Conservation (phyloP, 2,329 filamentous ascomycete species). For the Pseudofabraea citricarpa region DNA sequence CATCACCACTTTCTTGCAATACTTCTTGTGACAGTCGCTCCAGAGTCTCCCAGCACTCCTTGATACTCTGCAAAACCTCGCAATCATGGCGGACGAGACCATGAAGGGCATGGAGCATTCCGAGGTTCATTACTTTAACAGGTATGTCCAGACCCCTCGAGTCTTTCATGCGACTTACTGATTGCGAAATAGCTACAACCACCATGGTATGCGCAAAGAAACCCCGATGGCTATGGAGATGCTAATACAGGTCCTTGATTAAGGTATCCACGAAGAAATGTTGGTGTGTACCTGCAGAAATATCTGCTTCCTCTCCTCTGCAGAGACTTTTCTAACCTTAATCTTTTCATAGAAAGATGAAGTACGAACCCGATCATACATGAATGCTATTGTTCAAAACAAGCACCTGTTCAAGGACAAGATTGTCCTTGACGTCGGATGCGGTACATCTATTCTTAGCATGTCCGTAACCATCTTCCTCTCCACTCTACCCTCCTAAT, state of each 20-base stretch:
- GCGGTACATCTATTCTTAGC: constrained; percentile 95
- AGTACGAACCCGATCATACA: constrained; percentile 92
- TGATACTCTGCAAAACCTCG: constrained; percentile 5
- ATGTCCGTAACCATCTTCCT: constrained; percentile 60
- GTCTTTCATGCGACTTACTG: constrained; percentile 10
- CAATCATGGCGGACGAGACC: constrained; percentile 48
- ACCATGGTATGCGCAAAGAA: constrained; percentile 70
- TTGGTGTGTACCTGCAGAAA: constrained; percentile 59
- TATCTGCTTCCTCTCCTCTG: constrained; percentile 8
- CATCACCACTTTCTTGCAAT: no score
- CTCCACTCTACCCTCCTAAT: constrained; percentile 1
- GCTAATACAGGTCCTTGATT: constrained; percentile 28
- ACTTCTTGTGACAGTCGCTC: no score
- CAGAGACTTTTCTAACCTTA: no score
- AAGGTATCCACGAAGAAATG: constrained; percentile 97
- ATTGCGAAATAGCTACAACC: constrained; percentile 71
- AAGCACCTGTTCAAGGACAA: constrained; percentile 89
- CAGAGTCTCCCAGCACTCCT: not conserved
- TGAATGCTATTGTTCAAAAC: constrained; percentile 97
- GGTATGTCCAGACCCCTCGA: constrained; percentile 44
- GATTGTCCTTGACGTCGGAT: constrained; percentile 94
- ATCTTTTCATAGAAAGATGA: constrained; percentile 97
- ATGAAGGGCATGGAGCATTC: constrained; percentile 43
- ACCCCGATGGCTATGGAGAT: constrained; percentile 12
- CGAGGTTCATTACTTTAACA: constrained; percentile 99